These are phyloP conservation scores for Atalantia buxifolia DNA, from an alignment of 345 rosid species.

Conservation along the genomic window DNA sequence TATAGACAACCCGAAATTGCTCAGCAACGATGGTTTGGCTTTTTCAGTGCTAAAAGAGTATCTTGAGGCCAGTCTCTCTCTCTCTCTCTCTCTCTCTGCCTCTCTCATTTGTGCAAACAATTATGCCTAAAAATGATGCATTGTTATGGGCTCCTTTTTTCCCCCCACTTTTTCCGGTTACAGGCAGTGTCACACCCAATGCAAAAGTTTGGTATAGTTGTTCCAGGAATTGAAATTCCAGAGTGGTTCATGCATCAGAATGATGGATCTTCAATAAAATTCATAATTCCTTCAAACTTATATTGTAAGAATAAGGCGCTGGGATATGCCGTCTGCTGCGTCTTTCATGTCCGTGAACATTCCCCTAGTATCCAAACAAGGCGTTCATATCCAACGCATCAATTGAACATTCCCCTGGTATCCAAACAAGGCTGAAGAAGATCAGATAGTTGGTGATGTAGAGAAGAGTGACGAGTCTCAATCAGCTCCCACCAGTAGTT, in stretches of 20 bases:
- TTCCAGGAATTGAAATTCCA: conserved; percentile 15
- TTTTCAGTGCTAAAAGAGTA: not conserved
- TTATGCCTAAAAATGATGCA: not conserved
- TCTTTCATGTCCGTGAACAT: not conserved
- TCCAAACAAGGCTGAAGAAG: not conserved
- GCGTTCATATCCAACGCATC: too few relatives aligned
- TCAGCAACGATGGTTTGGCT: not conserved
- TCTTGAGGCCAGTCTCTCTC: not conserved
- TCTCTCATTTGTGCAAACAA: not conserved
- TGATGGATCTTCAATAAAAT: not conserved
- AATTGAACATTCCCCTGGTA: not conserved
- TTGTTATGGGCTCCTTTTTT: not conserved
- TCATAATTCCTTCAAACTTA: not conserved
- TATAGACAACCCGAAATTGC: conserved; percentile 5
- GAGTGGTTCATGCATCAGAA: conserved; percentile 8
- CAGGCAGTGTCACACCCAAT: not conserved
- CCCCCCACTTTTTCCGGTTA: not conserved
- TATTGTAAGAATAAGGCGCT: not conserved
- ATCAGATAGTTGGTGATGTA: too few relatives aligned
- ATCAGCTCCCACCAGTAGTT: too few relatives aligned
- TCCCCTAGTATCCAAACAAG: not conserved
- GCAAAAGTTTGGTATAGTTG: not conserved
- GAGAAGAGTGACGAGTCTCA: too few relatives aligned
- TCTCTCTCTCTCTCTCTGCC: not conserved
- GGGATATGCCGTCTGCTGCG: not conserved